phyloP scores from a whole-genome alignment of 176 grass and related monocot species.

The Musa troglodytarum region DNA sequence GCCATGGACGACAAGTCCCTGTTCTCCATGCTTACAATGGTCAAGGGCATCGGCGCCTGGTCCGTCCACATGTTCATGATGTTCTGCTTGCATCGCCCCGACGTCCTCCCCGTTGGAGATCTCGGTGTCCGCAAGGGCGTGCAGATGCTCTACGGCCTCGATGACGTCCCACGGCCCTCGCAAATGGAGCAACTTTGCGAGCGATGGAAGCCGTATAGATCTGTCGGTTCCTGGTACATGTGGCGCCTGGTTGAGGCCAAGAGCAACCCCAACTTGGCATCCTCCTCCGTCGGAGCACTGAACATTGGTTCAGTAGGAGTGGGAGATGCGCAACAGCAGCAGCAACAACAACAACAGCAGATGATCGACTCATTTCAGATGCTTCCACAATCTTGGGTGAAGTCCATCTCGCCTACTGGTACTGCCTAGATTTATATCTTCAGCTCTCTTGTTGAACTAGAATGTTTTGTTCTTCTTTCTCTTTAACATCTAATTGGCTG shows the following conservation, averaged over 20 bases:
- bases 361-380: conserved; percentile 54
- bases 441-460: neutral
- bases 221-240: conserved; percentile 96
- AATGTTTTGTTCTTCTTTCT: neutral
- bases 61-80: conserved; percentile 99
- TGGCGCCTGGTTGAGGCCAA: conserved; percentile 82
- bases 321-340: conserved; percentile 24
- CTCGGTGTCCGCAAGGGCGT: conserved; percentile 89
- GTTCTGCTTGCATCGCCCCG: conserved; percentile 78
- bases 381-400: conserved; percentile 40
- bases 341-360: neutral
- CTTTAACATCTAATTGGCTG: neutral
- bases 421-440: neutral
- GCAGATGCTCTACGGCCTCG: conserved; percentile 65
- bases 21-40: conserved; percentile 94
- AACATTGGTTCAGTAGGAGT: conserved; percentile 2
- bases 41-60: conserved; percentile 90
- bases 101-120: conserved; percentile 80
- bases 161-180: conserved; percentile 62
- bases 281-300: neutral
- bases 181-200: conserved; percentile 92
- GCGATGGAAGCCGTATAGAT: conserved; percentile 74
- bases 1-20: conserved; percentile 91
- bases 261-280: conserved; percentile 16
- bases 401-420: conserved; percentile 7